Base-by-base conservation (phyloP, 768 basidiomycete genomes). In the Phanerochaete sordida region DNA sequence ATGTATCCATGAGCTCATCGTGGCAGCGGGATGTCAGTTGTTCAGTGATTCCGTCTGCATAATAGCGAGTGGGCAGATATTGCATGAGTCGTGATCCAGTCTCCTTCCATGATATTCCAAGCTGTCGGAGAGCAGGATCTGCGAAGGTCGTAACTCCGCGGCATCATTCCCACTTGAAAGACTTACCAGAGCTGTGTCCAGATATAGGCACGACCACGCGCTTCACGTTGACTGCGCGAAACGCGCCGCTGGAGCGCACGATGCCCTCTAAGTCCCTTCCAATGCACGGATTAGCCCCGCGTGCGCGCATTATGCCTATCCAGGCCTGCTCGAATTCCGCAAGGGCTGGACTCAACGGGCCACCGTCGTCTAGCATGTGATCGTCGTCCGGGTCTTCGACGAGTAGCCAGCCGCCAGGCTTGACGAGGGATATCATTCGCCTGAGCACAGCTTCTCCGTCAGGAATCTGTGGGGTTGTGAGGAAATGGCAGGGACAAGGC, bases 381-480 rank as follows among this genome's bases (percentile, higher is more conserved):
- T 55, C 56, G 46, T 51, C 49, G 37, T 59, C 58, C 1, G 58
- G 57, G n/a, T 69, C 68, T 24, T 69, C 68, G 26, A 69, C 33
- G 8, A 69, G 54, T 19, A 69, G 58, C 62, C 64, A 65, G 9
- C 62, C 62, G 28, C 52, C 55, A 15, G 59, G 59, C 44, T 61
- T 60, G 19, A 64, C 47, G 21, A 69, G 61, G 2, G 53, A 45
- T 28, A 64, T 63, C 16, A 61, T 58, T 27, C 65, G 67, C 4
- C 45, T 50, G n/a, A 68, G 56, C 19, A 64, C 67, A 3, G 61
- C 59, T 21, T 58, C 58, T 1, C 51, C 62, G 39, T 59, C 31
- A 13, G 69, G 65, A 12, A 68, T 62, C 67, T 69, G 46, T 47
- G 3, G 23, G 3, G 19, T 26, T 8, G 23, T 8, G 6, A 19